Base-by-base conservation (phyloP, 345 rosid genomes). In the Punica granatum region DNA sequence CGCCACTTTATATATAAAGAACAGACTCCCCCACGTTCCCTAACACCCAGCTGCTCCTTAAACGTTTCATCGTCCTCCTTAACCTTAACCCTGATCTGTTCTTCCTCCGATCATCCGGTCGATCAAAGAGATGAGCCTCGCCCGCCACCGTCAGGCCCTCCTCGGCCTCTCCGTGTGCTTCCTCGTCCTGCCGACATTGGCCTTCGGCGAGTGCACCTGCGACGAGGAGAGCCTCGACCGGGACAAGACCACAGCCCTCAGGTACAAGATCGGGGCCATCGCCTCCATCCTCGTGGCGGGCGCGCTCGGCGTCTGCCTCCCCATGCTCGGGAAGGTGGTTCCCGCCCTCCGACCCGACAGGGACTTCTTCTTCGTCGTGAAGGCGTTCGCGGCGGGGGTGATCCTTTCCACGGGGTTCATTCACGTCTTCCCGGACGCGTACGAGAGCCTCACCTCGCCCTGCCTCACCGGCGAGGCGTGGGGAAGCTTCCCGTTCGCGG, bases 361-460 rank as follows among this genome's bases (percentile, higher is more conserved):
- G 48, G 69, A 71, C 26, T 18, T 69, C 9, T 90, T 84, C 72
- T 76, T 84, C 21, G 64, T 90, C 9, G 74, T 92, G 15, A 90
- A 90, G 54, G 76, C 87, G 21, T 88, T 92, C 19, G 95, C 92
- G 1, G 77, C 95, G 0, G 96, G 98, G 0, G 85, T 90, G 32
- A 92, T 92, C 49, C 82, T 92, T 0, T 89, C 90, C 2, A 88
- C 97, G 1, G 97, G 90, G 13, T 90, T 86, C 75, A 90, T 85
- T 83, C 98, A 90, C 44, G 90, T 88, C 19, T 67, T 90, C 62
- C 97, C 95, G 1, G 92, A 92, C 67, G 89, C 97, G n/a, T 90
- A 86, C 43, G 87, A 82, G 42, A 80, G 77, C 78, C 74, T 89
- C 69, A 72, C 80, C 0, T 92, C 96, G 0, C 32, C 48, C 12